Conservation (phyloP, 2,329 filamentous ascomycete species). For the Phaeoacremonium minimum region DNA sequence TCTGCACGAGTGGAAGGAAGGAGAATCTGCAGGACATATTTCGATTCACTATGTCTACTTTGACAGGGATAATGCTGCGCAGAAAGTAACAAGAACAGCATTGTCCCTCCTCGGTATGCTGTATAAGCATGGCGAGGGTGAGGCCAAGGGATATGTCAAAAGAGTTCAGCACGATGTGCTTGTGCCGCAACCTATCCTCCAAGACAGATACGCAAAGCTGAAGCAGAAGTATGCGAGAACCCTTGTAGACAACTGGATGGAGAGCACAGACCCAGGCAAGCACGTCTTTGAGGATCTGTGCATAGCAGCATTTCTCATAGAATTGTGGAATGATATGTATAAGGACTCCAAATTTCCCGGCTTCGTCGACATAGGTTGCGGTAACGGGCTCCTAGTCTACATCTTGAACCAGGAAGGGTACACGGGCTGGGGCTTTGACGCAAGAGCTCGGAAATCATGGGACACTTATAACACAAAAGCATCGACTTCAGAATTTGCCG, state of each 20-base stretch:
- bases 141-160: constrained; percentile 67
- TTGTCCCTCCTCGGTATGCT: constrained; percentile 64
- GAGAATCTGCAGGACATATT: constrained; percentile 39
- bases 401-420: constrained; percentile 80
- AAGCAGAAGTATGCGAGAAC: constrained; percentile 73
- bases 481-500: constrained; percentile 10
- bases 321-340: constrained; percentile 89
- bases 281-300: constrained; percentile 93
- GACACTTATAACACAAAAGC: constrained; percentile 51
- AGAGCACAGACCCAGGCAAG: constrained; percentile 81
- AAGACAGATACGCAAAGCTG: constrained; percentile 76
- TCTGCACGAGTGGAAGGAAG: constrained; percentile 59
- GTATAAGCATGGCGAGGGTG: constrained; percentile 69
- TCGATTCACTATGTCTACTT: constrained; percentile 61
- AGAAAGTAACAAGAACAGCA: constrained; percentile 62
- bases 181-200: constrained; percentile 70
- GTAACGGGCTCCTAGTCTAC: constrained; percentile 86
- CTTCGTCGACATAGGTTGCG: constrained; percentile 94
- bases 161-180: constrained; percentile 79
- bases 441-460: constrained; percentile 83
- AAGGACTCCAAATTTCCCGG: constrained; percentile 61
- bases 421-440: constrained; percentile 86
- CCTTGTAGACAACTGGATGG: constrained; percentile 75
- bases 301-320: constrained; percentile 88
- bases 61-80: constrained; percentile 20